A percentile compares a stretch with the other conserved stretches of the same genome.
These are phyloP conservation scores for Carallia pectinifolia DNA, from an alignment of 345 rosid species.

Conservation along the genomic window DNA sequence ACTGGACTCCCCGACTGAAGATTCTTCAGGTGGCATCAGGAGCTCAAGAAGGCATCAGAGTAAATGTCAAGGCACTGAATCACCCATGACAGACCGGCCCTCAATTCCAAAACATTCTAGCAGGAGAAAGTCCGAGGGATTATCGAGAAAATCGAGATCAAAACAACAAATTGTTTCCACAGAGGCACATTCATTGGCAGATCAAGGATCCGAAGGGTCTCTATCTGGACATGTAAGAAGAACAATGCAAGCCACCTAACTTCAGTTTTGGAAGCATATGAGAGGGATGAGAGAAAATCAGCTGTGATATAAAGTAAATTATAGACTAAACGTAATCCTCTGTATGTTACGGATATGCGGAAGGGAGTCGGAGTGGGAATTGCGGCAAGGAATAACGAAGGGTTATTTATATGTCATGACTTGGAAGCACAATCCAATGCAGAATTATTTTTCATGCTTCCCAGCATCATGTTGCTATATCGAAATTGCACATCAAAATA, in stretches of 20 bases:
- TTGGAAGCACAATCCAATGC: too few relatives aligned
- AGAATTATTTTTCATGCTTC: slow-evolving; percentile 13
- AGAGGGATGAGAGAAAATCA: slow-evolving; percentile 9
- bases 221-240: slow-evolving; percentile 7
- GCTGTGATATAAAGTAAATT: not conserved
- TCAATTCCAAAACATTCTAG: slow-evolving; percentile 27
- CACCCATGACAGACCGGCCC: slow-evolving; percentile 16
- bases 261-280: slow-evolving; percentile 24
- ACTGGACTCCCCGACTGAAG: slow-evolving; percentile 28
- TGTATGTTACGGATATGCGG: not conserved
- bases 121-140: slow-evolving; percentile 18
- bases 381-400: too few relatives aligned
- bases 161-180: slow-evolving; percentile 15
- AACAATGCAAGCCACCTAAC: slow-evolving; percentile 18
- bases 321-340: not conserved
- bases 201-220: slow-evolving; percentile 8
- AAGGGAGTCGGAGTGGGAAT: too few relatives aligned
- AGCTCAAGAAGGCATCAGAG: slow-evolving; percentile 14
- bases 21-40: slow-evolving; percentile 5
- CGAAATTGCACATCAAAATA: slow-evolving; percentile 23
- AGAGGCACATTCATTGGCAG: slow-evolving; percentile 12
- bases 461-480: not conserved
- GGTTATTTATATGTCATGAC: too few relatives aligned
- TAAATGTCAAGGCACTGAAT: slow-evolving; percentile 12
- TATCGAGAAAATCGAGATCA: slow-evolving; percentile 13